Conservation (phyloP, 202 grass and related monocot genomes). For the Panicum hallii region DNA sequence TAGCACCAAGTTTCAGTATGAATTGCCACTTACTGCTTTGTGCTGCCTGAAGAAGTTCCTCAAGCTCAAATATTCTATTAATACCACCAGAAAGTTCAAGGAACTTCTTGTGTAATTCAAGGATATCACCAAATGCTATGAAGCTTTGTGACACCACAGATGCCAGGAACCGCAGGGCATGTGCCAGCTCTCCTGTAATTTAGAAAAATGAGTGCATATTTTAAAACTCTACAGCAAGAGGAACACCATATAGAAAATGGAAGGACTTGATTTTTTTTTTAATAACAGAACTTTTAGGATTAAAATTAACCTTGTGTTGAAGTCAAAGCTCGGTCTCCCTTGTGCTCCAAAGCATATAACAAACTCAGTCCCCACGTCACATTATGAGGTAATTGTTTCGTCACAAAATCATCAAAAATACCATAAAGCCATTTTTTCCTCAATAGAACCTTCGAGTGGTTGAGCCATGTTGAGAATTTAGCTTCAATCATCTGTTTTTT, state of each 20-base stretch:
- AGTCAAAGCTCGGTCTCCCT: constrained; percentile 81
- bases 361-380: constrained; percentile 97
- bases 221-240: constrained; percentile 37
- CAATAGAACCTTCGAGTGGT: constrained; percentile 80
- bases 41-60: constrained; percentile 85
- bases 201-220: constrained; percentile 10
- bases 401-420: constrained; percentile 93
- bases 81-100: constrained; percentile 97
- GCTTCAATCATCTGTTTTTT: constrained; percentile 87
- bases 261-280: background rate
- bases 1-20: background rate
- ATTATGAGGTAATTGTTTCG: constrained; percentile 91
- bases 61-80: constrained; percentile 94
- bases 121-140: constrained; percentile 97
- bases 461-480: constrained; percentile 78
- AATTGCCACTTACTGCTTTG: constrained; percentile 70
- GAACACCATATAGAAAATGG: constrained; percentile 19
- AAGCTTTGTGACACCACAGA: constrained; percentile 99
- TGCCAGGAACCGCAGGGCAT: constrained; percentile 92
- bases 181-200: constrained; percentile 87
- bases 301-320: constrained; percentile 75
- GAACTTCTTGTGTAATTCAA: constrained; percentile 90
- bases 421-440: constrained; percentile 95
- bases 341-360: constrained; percentile 96
- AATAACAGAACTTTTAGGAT: constrained; percentile 20